Conservation (phyloP, 768 basidiomycete species). For the Floccularia luteovirens region DNA sequence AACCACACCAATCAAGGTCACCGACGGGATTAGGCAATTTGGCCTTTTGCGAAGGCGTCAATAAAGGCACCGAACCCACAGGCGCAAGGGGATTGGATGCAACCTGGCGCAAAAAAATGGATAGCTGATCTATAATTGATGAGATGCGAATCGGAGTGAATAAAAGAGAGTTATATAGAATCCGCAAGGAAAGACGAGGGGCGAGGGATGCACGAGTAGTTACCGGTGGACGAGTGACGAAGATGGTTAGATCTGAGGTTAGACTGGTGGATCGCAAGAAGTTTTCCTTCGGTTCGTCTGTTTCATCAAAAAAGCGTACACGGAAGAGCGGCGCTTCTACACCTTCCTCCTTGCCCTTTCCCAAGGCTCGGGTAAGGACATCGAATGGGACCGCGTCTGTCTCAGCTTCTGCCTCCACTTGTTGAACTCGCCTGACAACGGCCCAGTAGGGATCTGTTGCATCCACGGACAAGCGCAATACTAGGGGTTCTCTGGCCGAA, state of each 20-base stretch:
- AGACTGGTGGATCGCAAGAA: constrained; percentile 77
- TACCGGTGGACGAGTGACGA: constrained; percentile 67
- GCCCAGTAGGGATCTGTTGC: constrained; percentile 87
- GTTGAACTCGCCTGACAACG: constrained; percentile 79
- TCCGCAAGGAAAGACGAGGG: constrained; percentile 69
- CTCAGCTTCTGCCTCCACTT: constrained; percentile 77
- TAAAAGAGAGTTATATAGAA: constrained; percentile 91
- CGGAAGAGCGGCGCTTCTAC: constrained; percentile 72
- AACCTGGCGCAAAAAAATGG: constrained; percentile 65
- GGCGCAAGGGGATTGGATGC: constrained; percentile 58
- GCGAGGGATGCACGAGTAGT: constrained; percentile 65
- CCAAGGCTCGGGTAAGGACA: constrained; percentile 58
- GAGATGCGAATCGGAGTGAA: constrained; percentile 77
- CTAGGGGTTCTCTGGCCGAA: constrained; percentile 64
- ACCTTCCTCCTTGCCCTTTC: constrained; percentile 52
- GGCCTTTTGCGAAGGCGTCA: constrained; percentile 62
- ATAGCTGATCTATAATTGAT: constrained; percentile 80
- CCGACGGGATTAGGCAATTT: constrained; percentile 78
- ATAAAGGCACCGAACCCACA: constrained; percentile 74
- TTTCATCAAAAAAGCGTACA: constrained; percentile 95
- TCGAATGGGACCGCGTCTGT: constrained; percentile 79
- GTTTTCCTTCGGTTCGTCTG: constrained; percentile 60
- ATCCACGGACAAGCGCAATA: constrained; percentile 78
- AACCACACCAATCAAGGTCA: constrained; percentile 95
- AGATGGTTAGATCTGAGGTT: constrained; percentile 90